These are phyloP conservation scores for Neurospora sp. DNA, from an alignment of 495 filamentous ascomycete genomes.

Conservation along the genomic window DNA sequence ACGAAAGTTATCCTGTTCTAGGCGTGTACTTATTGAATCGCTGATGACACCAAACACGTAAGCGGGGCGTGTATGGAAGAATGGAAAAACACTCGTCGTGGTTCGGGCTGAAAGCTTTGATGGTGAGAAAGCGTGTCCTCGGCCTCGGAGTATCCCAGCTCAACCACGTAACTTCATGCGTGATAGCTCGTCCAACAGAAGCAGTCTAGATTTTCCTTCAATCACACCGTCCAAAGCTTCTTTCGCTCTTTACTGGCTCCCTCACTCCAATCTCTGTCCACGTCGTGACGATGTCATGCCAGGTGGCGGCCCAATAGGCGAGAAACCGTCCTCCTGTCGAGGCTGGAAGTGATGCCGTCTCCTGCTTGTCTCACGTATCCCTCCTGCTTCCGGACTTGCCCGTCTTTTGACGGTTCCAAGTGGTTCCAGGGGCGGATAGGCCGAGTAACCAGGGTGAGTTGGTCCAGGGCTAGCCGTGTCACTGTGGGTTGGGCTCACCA, in stretches of 20 bases:
- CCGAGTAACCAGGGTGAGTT: conserved; percentile 25
- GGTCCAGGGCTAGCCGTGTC: conserved; percentile 34
- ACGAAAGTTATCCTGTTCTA: not conserved
- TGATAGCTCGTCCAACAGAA: not conserved
- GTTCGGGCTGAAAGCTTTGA: not conserved
- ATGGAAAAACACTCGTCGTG: not conserved
- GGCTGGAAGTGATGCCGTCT: conserved; percentile 30
- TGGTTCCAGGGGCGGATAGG: conserved; percentile 24
- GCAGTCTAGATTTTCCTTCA: not conserved
- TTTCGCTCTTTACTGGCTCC: not conserved
- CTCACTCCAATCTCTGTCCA: not conserved
- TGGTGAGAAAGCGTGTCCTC: not conserved
- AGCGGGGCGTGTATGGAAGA: not conserved
- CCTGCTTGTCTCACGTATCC: conserved; percentile 32
- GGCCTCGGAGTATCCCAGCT: not conserved
- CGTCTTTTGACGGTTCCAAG: conserved; percentile 24
- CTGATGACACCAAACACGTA: not conserved
- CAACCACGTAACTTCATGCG: not conserved
- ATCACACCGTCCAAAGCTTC: not conserved
- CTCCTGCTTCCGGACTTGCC: conserved; percentile 27
- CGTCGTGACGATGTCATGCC: not conserved
- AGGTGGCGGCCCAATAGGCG: conserved; percentile 3
- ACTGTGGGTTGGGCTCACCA: conserved; percentile 26
- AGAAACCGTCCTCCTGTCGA: conserved; percentile 16
- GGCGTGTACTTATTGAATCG: not conserved